Evolutionary conservation across 1,139 yeast genomes (phyloP).

Genomic region (Neolecta irregularis): DNA sequence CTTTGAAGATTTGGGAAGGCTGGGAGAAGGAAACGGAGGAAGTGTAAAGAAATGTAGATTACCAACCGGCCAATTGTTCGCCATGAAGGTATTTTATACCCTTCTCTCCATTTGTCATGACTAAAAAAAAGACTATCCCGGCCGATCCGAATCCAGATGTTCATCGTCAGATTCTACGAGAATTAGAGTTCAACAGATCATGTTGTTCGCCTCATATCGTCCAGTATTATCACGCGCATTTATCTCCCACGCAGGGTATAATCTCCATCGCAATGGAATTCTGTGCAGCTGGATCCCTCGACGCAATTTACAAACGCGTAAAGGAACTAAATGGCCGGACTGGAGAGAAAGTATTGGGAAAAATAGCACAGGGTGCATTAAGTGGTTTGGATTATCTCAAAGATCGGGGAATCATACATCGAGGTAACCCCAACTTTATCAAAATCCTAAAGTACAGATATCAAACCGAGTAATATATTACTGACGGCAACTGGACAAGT

Average conservation of each 20-base stretch:
- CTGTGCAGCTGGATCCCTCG: conserved; percentile 85
- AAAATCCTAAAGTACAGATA: conserved; percentile 17
- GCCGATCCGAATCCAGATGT: conserved; percentile 72
- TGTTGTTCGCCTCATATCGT: conserved; percentile 78
- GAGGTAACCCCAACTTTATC: conserved; percentile 32
- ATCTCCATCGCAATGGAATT: conserved; percentile 90
- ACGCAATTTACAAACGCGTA: conserved; percentile 67
- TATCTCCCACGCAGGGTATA: conserved; percentile 58
- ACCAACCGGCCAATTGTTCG: conserved; percentile 5
- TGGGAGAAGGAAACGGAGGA: conserved; percentile 10
- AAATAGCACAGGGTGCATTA: conserved; percentile 71
- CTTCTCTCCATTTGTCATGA: too few relatives aligned
- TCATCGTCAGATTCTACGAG: conserved; percentile 72
- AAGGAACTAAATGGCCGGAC: conserved; percentile 59
- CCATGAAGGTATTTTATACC: conserved; percentile 3
- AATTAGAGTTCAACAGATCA: conserved; percentile 68
- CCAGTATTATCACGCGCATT: conserved; percentile 79
- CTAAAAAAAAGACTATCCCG: conserved; percentile 55
- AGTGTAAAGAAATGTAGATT: conserved; percentile 8
- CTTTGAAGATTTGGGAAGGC: conserved; percentile 3
- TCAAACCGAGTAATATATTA: conserved; percentile 83
- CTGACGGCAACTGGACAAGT: conserved; percentile 63
- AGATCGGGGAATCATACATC: conserved; percentile 72
- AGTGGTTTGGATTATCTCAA: conserved; percentile 77
- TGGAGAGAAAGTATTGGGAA: conserved; percentile 83